phyloP scores from a whole-genome alignment of 1,284 basidiomycete genomes.

The Porphyrellus sp. region DNA sequence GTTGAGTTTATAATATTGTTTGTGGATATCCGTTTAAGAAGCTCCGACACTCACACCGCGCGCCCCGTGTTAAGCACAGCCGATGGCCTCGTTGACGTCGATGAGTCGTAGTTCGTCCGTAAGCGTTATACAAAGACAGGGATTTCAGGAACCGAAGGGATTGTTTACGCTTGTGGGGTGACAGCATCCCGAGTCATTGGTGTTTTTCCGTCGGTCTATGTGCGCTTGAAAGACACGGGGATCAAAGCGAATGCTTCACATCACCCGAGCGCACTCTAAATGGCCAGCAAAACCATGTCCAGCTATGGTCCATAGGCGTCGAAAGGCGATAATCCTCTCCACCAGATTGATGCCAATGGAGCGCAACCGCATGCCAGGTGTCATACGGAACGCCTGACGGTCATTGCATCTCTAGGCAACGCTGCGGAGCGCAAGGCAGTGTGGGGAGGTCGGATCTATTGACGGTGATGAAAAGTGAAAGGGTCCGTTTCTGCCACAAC shows the following conservation, averaged over 20 bases:
- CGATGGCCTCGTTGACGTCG: constrained; percentile 19
- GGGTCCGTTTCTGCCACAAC: constrained; percentile 1
- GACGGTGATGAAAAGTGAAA: constrained; percentile 3
- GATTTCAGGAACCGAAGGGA: constrained; percentile 22
- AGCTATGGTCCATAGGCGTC: constrained; percentile 11
- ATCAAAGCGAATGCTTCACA: constrained; percentile 24
- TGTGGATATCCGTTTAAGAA: constrained; percentile 8
- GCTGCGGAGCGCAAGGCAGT: constrained; percentile 17
- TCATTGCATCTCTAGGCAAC: constrained; percentile 2
- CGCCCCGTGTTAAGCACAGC: constrained; percentile 22
- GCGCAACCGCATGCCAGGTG: constrained; percentile 1
- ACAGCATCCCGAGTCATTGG: constrained; percentile 32
- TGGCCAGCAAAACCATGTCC: constrained; percentile 8
- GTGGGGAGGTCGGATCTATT: constrained; percentile 9
- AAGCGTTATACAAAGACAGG: constrained; percentile 17
- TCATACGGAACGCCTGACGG: constrained; percentile 7
- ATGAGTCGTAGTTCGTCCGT: constrained; percentile 7
- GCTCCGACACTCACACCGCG: constrained; percentile 20
- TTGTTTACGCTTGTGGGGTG: constrained; percentile 19
- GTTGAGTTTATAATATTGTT: constrained; percentile 21
- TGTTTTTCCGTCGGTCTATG: constrained; percentile 10
- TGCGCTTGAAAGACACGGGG: constrained; percentile 25
- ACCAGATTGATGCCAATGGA: constrained; percentile 8
- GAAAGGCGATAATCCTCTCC: constrained; percentile 8
- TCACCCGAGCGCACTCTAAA: constrained; percentile 22